Base-by-base conservation (phyloP, 768 basidiomycete genomes). In the Sistotremastrum niveocremeum region DNA sequence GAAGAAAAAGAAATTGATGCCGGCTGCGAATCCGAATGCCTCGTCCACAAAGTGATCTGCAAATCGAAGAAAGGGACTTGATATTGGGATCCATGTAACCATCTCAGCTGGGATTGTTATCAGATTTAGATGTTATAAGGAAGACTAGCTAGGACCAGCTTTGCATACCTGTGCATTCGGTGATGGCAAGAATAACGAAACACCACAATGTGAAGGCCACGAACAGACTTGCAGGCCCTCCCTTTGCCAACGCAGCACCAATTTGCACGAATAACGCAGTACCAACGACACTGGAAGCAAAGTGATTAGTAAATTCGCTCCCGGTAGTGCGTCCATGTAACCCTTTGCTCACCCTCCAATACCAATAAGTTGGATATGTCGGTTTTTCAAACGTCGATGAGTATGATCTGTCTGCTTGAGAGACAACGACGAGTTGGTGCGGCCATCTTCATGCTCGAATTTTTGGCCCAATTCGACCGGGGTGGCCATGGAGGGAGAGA, bases 321-420 rank as follows among this genome's bases (percentile, higher is more conserved):
- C 28, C 28, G 39, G 8, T 7, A 37, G 31, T 11, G 10, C 20
- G 36, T 29, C 7, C 31, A 30, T 6, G 42, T 4, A 7, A 41
- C 6, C 34, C 49, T 56, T 40, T 50, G 69, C 71, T 20, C 20
- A 20, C 20, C 20, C 71, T 56, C 70, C 70, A 39, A 73, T 71
- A 2, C 70, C 71, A 54, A 73, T 73, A 4, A 74, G 57, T 48
- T 73, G 72, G 40, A 74, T 69, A 52, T 74, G 73, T 5, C 73
- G 65, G 20, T 20, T 20, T 20, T 20, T 20, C 20, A 20, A 20
- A 20, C 20, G 20, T 20, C 20, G 20, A 20, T 20, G 20, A 20
- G 20, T 20, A 20, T 20, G 20, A 20, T 20, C 20, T 20, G 20
- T 20, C 20, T 20, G 20, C 20, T 20, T 20, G 20, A 20, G 20